Conservation (phyloP, 2,329 filamentous ascomycete genomes). For the Chaetomium sp. region DNA sequence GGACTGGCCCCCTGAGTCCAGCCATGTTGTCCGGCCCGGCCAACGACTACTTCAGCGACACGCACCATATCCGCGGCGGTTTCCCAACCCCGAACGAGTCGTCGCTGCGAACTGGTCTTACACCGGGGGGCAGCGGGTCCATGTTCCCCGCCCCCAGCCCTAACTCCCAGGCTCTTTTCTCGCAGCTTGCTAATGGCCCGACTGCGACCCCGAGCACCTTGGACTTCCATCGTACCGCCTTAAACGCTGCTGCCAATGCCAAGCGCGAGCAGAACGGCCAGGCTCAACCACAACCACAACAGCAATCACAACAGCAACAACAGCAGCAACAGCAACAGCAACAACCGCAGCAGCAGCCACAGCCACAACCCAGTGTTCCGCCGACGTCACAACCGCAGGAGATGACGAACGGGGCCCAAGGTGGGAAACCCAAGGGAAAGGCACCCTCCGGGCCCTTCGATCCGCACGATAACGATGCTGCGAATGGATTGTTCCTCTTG, state of each 20-base stretch:
- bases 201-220: slow-evolving; percentile 83
- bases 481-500: slow-evolving; percentile 87
- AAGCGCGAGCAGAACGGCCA: slow-evolving; percentile 43
- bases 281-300: not conserved
- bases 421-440: slow-evolving; percentile 44
- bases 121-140: slow-evolving; percentile 88
- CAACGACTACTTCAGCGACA: slow-evolving; percentile 83
- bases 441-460: slow-evolving; percentile 63
- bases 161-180: slow-evolving; percentile 76
- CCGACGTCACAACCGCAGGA: slow-evolving; percentile 51
- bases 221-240: slow-evolving; percentile 89
- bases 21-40: slow-evolving; percentile 89
- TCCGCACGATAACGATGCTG: slow-evolving; percentile 89
- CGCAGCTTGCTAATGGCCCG: slow-evolving; percentile 63
- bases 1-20: slow-evolving; percentile 88
- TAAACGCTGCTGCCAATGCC: slow-evolving; percentile 64
- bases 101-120: slow-evolving; percentile 81
- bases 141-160: slow-evolving; percentile 95
- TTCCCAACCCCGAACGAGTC: slow-evolving; percentile 97
- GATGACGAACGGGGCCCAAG: slow-evolving; percentile 33
- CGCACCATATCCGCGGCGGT: slow-evolving; percentile 68
- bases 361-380: slow-evolving; percentile 24
- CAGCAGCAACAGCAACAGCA: slow-evolving; percentile 4
- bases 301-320: slow-evolving; percentile 31
- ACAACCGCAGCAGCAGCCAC: slow-evolving; percentile 30